These are phyloP conservation scores for Vishniacozyma victoriae DNA, from an alignment of 768 basidiomycete species.

Conservation along the genomic window DNA sequence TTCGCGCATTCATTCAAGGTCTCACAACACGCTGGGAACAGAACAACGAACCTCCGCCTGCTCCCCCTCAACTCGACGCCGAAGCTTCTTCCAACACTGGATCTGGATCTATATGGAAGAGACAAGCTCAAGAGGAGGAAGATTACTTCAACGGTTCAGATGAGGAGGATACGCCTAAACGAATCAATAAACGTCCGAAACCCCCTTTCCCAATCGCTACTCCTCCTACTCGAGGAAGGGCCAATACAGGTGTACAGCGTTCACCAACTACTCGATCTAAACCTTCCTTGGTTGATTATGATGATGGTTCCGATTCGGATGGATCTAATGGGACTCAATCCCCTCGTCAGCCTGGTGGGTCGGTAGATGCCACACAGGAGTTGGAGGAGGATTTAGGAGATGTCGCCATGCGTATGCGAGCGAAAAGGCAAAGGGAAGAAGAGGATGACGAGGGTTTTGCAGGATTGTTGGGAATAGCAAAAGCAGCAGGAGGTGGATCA, in stretches of 20 bases:
- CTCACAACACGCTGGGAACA: constrained; percentile 64
- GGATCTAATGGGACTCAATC: constrained; percentile 19
- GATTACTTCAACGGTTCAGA: constrained; percentile 88
- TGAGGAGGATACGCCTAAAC: too few relatives aligned
- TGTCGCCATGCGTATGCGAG: constrained; percentile 54
- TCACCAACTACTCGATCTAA: background rate
- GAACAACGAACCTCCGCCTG: constrained; percentile 63
- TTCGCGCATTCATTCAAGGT: constrained; percentile 49
- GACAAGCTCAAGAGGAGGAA: constrained; percentile 69
- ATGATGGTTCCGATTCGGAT: constrained; percentile 45
- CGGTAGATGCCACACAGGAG: constrained; percentile 42
- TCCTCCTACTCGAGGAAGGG: too few relatives aligned
- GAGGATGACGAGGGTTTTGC: constrained; percentile 59
- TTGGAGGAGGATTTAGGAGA: constrained; percentile 45
- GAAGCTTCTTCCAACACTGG: constrained; percentile 9
- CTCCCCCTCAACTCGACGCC: constrained; percentile 12
- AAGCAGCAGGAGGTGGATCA: background rate
- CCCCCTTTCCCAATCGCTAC: too few relatives aligned
- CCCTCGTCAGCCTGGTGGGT: constrained; percentile 2
- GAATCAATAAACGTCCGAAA: constrained; percentile 35
- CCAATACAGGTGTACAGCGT: too few relatives aligned
- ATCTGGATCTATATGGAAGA: constrained; percentile 5
- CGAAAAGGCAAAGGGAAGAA: constrained; percentile 63
- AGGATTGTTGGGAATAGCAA: constrained; percentile 14
- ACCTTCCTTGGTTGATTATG: constrained; percentile 38